A percentile compares a stretch with the other conserved stretches of the same genome.
Evolutionary conservation across 73 alveolate genomes (phyloP).

Genomic region (Tetrahymena borealis): DNA sequence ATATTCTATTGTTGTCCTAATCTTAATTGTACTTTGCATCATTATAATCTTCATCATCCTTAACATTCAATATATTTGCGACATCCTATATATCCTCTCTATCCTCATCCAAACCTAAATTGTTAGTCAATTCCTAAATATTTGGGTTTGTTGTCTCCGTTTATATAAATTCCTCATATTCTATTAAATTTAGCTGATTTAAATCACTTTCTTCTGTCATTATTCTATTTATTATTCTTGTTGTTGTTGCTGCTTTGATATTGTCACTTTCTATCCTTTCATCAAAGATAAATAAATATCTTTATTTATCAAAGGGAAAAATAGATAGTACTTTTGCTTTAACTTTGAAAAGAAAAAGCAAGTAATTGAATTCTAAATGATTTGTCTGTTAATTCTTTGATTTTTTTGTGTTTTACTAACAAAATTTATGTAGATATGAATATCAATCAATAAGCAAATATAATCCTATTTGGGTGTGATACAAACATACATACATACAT

Average conservation of each 20-base stretch:
- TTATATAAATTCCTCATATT: background rate
- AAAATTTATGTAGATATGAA: too few relatives aligned
- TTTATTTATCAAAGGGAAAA: background rate
- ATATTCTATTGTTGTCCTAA: background rate
- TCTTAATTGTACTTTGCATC: background rate
- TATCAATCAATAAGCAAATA: too few relatives aligned
- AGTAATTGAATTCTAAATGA: too few relatives aligned
- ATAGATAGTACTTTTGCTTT: background rate
- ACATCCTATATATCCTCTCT: background rate
- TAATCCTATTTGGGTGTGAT: too few relatives aligned
- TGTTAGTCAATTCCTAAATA: background rate
- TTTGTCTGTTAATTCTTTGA: too few relatives aligned
- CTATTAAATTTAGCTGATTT: background rate
- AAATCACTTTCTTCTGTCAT: background rate
- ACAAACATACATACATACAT: too few relatives aligned
- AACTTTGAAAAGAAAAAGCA: background rate
- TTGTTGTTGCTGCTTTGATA: background rate
- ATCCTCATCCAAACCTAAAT: background rate
- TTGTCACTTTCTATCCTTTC: background rate
- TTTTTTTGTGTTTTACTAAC: too few relatives aligned
- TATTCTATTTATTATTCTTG: background rate
- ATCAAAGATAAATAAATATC: background rate
- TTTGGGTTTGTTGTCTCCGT: background rate
- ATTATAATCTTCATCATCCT: background rate
- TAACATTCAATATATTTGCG: background rate